Evolutionary conservation across 768 basidiomycete genomes (phyloP).

Genomic region (Naganishia antarctica): DNA sequence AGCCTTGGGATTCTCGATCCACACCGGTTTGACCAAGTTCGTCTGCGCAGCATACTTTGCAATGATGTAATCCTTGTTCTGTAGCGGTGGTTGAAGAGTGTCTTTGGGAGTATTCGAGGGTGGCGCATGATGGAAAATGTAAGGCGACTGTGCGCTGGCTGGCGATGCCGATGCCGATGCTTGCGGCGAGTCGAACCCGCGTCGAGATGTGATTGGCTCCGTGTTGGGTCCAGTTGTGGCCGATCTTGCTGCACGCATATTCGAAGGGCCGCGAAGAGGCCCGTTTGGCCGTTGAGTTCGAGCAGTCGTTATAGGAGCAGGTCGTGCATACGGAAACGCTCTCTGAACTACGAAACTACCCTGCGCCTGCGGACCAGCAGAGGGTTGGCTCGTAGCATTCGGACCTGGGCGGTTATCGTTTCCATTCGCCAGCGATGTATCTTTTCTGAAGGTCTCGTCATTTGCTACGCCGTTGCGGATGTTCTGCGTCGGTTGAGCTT

Average conservation of each 20-base stretch:
- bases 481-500: background rate
- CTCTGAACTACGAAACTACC: background rate
- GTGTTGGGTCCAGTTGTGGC: background rate
- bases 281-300: background rate
- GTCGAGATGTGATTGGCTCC: constrained; percentile 1
- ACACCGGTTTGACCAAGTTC: constrained; percentile 38
- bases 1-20: constrained; percentile 56
- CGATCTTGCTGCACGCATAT: background rate
- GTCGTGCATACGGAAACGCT: background rate
- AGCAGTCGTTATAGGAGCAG: background rate
- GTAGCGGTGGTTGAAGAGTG: background rate
- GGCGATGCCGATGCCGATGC: background rate
- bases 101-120: background rate
- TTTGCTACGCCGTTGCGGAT: background rate
- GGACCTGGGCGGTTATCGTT: background rate
- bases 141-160: background rate
- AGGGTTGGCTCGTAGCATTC: background rate
- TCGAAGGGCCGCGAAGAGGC: background rate
- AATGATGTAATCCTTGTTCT: constrained; percentile 32
- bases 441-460: background rate
- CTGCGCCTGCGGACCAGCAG: background rate
- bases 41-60: constrained; percentile 25
- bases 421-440: background rate
- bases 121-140: too few species aligned
- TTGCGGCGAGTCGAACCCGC: constrained; percentile 6